Evolutionary conservation across 345 rosid genomes (phyloP), one percentile per base, ranked within the genome.

Genomic region (Xanthoceras sorbifolium): DNA sequence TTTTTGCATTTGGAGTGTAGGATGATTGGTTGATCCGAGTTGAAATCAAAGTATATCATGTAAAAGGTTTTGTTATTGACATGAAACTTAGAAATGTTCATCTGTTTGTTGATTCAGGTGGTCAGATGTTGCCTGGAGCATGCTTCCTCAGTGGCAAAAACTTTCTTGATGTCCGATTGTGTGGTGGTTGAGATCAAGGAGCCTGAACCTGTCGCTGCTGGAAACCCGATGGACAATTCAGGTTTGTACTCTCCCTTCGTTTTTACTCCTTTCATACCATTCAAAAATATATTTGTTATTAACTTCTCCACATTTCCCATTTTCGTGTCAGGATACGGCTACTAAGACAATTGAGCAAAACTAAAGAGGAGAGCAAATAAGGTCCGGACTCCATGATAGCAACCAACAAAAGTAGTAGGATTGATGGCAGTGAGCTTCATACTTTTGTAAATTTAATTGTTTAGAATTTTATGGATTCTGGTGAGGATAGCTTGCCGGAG

Each of bases 81-180:
- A 20, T 15, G 60, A 40, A 12, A 22, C 52, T 67, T 36, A 12
- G 48, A 40, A 17, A 6, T 62, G 42, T 62, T 31, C 3, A 34
- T 36, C 4, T 69, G 25, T 76, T 23, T 40, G 3, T 48, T 12
- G 2, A 12, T n/a, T 20, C 86, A 94, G 98, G 98, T 92, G 84
- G 98, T 95, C n/a, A 90, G 99, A 82, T 97, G 98, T 82, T 97
- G 99, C 92, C 78, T 94, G 88, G 98, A 97, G 89, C 99, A 97
- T 64, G 98, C 99, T 22, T 84, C 97, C 17, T 97, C 98, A 0
- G 99, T 97, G n/a, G 98, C 99, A 20, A 94, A 92, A 84, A 97
- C 98, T 1, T 97, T 97, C 88, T 84, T 97, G 91, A 97, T 94
- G 98, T 97, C 98, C 0, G 99, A 97, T 69, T 94, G 98, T 78